Evolutionary conservation across 106 monocot genomes (phyloP), one percentile per base, ranked within the genome.

Genomic region (Dendrobium huoshanense): DNA sequence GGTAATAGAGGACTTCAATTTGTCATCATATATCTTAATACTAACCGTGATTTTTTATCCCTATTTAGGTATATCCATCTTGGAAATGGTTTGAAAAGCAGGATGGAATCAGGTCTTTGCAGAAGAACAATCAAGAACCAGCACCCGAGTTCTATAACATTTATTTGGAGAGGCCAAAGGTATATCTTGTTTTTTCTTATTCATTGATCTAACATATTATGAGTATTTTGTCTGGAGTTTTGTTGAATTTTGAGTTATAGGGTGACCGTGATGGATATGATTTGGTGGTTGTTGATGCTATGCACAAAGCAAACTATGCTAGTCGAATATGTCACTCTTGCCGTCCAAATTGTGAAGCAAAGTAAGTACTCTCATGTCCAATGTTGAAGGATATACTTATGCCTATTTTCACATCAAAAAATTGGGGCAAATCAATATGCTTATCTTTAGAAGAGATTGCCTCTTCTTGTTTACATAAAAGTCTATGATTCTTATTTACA

Each of bases 31-130:
- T 70, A 70, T 70, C 29, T 70, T 70, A 70, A 70, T 37, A 70
- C 10, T 33, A 29, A 70, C 16, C 18, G 29, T 33, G 16, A 37
- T 16, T 70, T 68, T 42, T 44, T 43, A 6, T 41, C 20, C 18
- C 43, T 74, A 42, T 74, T 44, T 74, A 99, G 98, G 98, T 99
- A 61, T 99, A 99, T 83, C 99, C 99, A 78, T 86, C 91, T 72
- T 99, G 99, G 99, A 99, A 91, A 91, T 99, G 99, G 99, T 95
- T 83, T 90, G 99, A 99, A 82, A 99, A 99, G 88, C 93, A 99
- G 81, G 99, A 99, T 82, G 99, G 99, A 24, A 91, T 99, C 45
- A 91, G 86, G 78, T 85, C 93, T 81, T 83, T 99, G 81, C 95
- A 99, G 76, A 91, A 95, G 75, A 91, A 95, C 81, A 95, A 75